A percentile compares a stretch with the other conserved stretches of the same genome.
Evolutionary conservation across 2,329 filamentous ascomycete genomes (phyloP).

Genomic region (Eutypella sp.): DNA sequence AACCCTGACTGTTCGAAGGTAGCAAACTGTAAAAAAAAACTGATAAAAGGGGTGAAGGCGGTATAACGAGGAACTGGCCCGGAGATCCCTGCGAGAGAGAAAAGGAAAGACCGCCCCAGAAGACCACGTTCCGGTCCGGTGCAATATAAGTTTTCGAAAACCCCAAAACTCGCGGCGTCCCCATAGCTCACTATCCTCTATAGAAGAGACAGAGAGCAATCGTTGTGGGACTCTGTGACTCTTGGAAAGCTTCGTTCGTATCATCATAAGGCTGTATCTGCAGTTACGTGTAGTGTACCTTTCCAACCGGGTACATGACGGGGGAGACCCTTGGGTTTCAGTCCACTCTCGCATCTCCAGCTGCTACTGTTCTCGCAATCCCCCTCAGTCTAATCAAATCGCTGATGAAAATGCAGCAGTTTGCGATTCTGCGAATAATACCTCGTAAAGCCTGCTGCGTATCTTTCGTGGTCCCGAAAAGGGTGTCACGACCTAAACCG

Average conservation of each 20-base stretch:
- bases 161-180: not conserved
- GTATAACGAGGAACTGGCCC: constrained; percentile 3
- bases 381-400: not conserved
- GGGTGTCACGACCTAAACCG: not conserved
- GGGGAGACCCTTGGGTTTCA: not conserved
- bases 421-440: not conserved
- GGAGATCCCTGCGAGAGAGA: constrained; percentile 3
- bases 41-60: too few relatives aligned
- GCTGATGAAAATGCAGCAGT: not conserved
- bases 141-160: not conserved
- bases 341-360: not conserved
- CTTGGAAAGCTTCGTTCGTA: not conserved
- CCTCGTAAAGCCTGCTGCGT: not conserved
- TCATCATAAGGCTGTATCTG: not conserved
- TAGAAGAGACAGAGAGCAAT: too few relatives aligned
- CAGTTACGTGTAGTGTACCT: not conserved
- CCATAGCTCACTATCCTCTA: not conserved
- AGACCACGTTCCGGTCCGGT: not conserved
- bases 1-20: constrained; percentile 25
- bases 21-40: constrained; percentile 23
- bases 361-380: constrained; percentile 2
- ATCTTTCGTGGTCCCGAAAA: not conserved
- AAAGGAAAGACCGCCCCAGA: not conserved
- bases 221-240: too few relatives aligned
- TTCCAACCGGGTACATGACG: not conserved